phyloP scores from a whole-genome alignment of 192 early-diverging fungal genomes.

The Linderina pennispora region DNA sequence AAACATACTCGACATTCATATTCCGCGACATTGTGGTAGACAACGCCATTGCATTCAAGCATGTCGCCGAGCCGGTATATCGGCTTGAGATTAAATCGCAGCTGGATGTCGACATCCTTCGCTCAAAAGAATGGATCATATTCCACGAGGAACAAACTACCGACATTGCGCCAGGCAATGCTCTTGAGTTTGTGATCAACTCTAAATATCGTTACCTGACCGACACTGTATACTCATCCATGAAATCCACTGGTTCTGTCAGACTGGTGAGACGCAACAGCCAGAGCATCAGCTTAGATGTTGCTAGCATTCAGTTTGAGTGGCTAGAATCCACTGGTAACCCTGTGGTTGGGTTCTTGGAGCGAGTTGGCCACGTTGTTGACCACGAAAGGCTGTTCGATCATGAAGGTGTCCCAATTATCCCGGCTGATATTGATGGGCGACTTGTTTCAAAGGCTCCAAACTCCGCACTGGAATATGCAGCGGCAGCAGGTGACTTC shows the following conservation, averaged over 20 bases:
- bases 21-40: constrained; percentile 70
- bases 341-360: too few relatives aligned
- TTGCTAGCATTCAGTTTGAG: constrained; percentile 71
- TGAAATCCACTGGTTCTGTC: constrained; percentile 63
- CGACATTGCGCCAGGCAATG: constrained; percentile 47
- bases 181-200: constrained; percentile 77
- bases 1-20: constrained; percentile 72
- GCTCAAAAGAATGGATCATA: constrained; percentile 81
- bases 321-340: constrained; percentile 58
- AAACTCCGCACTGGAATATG: too few relatives aligned
- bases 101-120: constrained; percentile 70
- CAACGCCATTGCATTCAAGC: constrained; percentile 68
- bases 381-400: too few relatives aligned
- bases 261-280: constrained; percentile 49
- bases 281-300: constrained; percentile 53
- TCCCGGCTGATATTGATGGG: too few relatives aligned
- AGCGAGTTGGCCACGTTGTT: neutral
- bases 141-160: constrained; percentile 2
- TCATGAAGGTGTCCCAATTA: too few relatives aligned
- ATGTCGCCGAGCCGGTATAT: constrained; percentile 57
- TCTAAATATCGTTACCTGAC: constrained; percentile 58
- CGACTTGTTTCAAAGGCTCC: too few relatives aligned
- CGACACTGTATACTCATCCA: constrained; percentile 51
- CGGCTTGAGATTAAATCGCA: constrained; percentile 55
- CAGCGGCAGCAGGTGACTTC: constrained; percentile 76